Conservation (phyloP, 2,329 filamentous ascomycete genomes). For the Beauveria brongniartii region DNA sequence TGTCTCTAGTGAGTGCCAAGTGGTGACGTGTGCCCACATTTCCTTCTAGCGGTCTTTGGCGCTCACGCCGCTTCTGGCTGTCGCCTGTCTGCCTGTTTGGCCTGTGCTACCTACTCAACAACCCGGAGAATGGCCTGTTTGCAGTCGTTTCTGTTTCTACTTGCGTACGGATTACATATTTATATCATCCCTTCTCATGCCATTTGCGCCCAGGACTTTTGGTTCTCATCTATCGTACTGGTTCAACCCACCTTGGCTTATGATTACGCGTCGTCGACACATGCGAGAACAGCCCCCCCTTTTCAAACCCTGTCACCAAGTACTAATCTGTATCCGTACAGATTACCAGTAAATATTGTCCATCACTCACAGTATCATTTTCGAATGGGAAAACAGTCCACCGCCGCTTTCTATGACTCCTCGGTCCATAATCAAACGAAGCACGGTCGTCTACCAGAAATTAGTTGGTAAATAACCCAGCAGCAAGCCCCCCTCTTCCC, state of each 20-base stretch:
- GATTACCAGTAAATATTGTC: not conserved
- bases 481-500: not conserved
- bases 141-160: not conserved
- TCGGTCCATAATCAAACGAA: not conserved
- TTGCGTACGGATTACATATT: too few relatives aligned
- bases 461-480: not conserved
- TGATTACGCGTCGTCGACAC: not conserved
- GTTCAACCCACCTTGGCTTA: not conserved
- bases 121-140: not conserved
- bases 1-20: too few relatives aligned
- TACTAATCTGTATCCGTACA: too few relatives aligned
- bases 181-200: not conserved
- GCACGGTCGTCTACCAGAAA: not conserved
- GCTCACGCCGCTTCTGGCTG: not conserved
- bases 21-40: not conserved
- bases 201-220: not conserved
- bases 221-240: too few relatives aligned
- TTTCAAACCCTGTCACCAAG: not conserved
- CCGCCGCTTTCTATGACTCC: not conserved
- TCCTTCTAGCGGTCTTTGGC: conserved; percentile 2
- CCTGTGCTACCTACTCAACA: not conserved
- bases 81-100: not conserved
- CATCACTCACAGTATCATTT: not conserved
- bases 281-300: too few relatives aligned
- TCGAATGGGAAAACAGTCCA: not conserved